Base-by-base conservation (phyloP, 75 land plant species). In the Sequoia sempervirens region DNA sequence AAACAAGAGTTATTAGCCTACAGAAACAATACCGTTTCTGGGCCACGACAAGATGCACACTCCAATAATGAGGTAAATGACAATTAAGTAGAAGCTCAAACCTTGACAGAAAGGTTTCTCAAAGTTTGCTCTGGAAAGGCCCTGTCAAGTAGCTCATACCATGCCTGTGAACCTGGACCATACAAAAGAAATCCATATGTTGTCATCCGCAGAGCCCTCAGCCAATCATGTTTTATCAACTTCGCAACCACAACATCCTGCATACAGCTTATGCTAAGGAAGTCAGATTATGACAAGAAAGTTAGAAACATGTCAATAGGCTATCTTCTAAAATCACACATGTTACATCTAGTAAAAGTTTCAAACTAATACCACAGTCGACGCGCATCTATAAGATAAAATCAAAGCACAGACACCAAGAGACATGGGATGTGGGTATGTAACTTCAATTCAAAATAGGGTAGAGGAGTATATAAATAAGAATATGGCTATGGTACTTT, bases 171-270 rank as follows among this genome's bases (percentile, higher is more conserved):
- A 43, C 95, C 95, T 41, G 97, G 97, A 3, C 97, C 95, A 88
- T 95, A 95, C 6, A 95, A 75, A 41, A 95, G 87, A 78, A 95
- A 95, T 64, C 97, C 97, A 87, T 93, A 95, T 3, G 95, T 90
- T 61, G 90, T 81, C 97, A 95, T 95, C 81, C 97, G 89, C 26
- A 93, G 75, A n/a, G 97, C 89, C 43, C 97, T 89, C 14, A 92
- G 78, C 95, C 95, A 95, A 87, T 95, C 97, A 90, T 93, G 92
- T n/a, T 87, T 53, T 32, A 84, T 64, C 28, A 87, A 17, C 6
- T 83, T 30, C 9, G 28, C 37, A 32, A 80, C 36, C 4, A 86
- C 20, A 12, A 86, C 5, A 81, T 86, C 91, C 94, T 92, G 74
- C 52, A 28, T 23, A 53, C 80, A 46, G 46, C 15, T 52, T 74